Conservation (phyloP, 2,329 filamentous ascomycete species). For the Epichloe uncinata region DNA sequence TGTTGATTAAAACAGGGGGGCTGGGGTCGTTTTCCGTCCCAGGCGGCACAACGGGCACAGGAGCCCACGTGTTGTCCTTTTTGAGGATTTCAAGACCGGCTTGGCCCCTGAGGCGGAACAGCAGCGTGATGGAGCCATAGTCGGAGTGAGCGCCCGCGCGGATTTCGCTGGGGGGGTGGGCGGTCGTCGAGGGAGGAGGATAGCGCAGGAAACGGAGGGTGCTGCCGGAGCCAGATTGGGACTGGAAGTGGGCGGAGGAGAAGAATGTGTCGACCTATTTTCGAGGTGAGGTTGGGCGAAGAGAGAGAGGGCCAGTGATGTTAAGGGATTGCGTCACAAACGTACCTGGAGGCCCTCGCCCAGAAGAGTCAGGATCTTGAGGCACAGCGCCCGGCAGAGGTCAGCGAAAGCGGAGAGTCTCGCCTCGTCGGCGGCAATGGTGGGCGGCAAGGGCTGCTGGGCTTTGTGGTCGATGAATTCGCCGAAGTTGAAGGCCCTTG, state of each 20-base stretch:
- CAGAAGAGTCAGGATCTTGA: slow-evolving; percentile 60
- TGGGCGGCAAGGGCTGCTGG: slow-evolving; percentile 61
- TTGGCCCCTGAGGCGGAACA: slow-evolving; percentile 78
- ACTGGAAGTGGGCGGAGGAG: slow-evolving; percentile 33
- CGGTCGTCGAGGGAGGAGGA: slow-evolving; percentile 36
- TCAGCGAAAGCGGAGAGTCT: slow-evolving; percentile 54
- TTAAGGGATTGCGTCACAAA: background rate
- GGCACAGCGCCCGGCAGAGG: slow-evolving; percentile 60
- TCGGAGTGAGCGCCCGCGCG: slow-evolving; percentile 88
- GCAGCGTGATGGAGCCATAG: slow-evolving; percentile 58
- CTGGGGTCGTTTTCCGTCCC: slow-evolving; percentile 43
- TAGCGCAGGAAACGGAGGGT: slow-evolving; percentile 64
- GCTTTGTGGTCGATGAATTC: slow-evolving; percentile 56
- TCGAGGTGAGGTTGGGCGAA: slow-evolving; percentile 1
- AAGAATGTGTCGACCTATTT: slow-evolving; percentile 38
- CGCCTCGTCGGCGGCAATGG: slow-evolving; percentile 44
- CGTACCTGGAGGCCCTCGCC: slow-evolving; percentile 59
- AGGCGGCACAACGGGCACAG: slow-evolving; percentile 52
- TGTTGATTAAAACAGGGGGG: slow-evolving; percentile 73
- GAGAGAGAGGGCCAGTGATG: background rate
- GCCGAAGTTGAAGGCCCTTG: slow-evolving; percentile 82
- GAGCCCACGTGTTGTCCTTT: slow-evolving; percentile 42
- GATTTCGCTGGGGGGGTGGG: slow-evolving; percentile 45
- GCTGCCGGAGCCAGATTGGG: slow-evolving; percentile 35
- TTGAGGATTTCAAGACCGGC: slow-evolving; percentile 75